A percentile compares a stretch with the other conserved stretches of the same genome.
These are phyloP conservation scores for Candida montana DNA, from an alignment of 805 yeast genomes.

Conservation along the genomic window DNA sequence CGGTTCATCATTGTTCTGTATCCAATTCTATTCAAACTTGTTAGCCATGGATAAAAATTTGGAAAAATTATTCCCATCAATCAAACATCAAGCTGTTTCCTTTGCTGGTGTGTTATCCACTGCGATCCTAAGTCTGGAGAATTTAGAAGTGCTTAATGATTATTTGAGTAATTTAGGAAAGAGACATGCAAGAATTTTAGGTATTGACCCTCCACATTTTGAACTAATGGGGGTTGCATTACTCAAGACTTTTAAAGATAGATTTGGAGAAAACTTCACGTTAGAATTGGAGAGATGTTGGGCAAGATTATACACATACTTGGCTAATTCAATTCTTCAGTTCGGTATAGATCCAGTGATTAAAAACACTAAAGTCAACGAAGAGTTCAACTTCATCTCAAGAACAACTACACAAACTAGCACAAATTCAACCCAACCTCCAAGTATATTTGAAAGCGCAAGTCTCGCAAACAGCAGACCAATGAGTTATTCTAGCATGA, in stretches of 20 bases:
- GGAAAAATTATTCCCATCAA: constrained; percentile 64
- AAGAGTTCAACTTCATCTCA: constrained; percentile 2
- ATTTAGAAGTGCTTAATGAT: constrained; percentile 50
- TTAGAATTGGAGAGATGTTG: constrained; percentile 62
- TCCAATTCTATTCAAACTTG: constrained; percentile 70
- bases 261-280: constrained; percentile 49
- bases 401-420: background rate
- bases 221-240: constrained; percentile 72
- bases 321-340: constrained; percentile 62
- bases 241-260: constrained; percentile 59
- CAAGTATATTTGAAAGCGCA: constrained; percentile 3
- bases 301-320: constrained; percentile 63
- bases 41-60: constrained; percentile 55
- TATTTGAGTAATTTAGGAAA: constrained; percentile 62
- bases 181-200: constrained; percentile 68
- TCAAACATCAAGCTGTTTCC: constrained; percentile 72
- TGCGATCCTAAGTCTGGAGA: constrained; percentile 60
- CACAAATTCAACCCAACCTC: constrained; percentile 1
- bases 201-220: constrained; percentile 63
- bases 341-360: constrained; percentile 37
- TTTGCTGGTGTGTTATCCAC: constrained; percentile 74
- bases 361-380: constrained; percentile 25
- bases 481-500: background rate
- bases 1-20: constrained; percentile 60
- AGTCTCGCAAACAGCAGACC: background rate